phyloP scores from a whole-genome alignment of 2,329 filamentous ascomycete genomes.

The Fusarium sp. region DNA sequence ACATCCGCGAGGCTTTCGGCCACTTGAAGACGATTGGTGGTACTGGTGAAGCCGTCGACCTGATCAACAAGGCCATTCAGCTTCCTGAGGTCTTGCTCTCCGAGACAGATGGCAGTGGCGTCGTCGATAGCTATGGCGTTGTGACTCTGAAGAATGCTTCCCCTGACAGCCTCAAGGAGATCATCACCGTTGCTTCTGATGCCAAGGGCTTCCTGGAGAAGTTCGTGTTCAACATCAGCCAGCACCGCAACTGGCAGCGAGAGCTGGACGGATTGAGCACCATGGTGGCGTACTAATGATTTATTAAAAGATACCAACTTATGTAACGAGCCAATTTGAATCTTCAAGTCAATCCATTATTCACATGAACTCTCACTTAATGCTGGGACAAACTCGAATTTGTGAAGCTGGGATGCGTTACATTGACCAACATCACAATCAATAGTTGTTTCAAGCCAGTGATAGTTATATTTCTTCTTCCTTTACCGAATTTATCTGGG shows the following conservation, averaged over 20 bases:
- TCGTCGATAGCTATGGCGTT: slow-evolving; percentile 77
- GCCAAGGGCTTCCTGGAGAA: slow-evolving; percentile 75
- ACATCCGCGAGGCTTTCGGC: slow-evolving; percentile 82
- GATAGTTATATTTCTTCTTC: background rate
- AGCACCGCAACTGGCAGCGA: slow-evolving; percentile 78
- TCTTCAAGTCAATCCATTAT: background rate
- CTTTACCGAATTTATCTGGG: rapidly evolving
- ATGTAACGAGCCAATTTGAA: slow-evolving; percentile 2
- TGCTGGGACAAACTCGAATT: background rate
- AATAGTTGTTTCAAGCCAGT: background rate
- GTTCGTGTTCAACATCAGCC: slow-evolving; percentile 74
- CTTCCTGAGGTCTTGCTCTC: slow-evolving; percentile 56
- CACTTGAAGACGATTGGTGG: slow-evolving; percentile 83
- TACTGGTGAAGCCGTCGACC: slow-evolving; percentile 74
- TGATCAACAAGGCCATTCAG: slow-evolving; percentile 63
- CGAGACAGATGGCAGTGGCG: slow-evolving; percentile 51
- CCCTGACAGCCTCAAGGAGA: slow-evolving; percentile 68
- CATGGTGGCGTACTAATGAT: slow-evolving; percentile 73
- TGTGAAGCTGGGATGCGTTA: rapidly evolving
- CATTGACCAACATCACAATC: rapidly evolving
- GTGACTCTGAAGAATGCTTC: slow-evolving; percentile 69
- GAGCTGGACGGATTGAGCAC: slow-evolving; percentile 75
- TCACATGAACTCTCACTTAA: background rate
- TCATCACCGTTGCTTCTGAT: slow-evolving; percentile 70
- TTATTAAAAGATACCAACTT: slow-evolving; percentile 8